Percentiles rank a stretch among this genome's conserved stretches.
These are phyloP conservation scores for Fonsecaea pedrosoi DNA, from an alignment of 2,329 filamentous ascomycete species.

Conservation along the genomic window DNA sequence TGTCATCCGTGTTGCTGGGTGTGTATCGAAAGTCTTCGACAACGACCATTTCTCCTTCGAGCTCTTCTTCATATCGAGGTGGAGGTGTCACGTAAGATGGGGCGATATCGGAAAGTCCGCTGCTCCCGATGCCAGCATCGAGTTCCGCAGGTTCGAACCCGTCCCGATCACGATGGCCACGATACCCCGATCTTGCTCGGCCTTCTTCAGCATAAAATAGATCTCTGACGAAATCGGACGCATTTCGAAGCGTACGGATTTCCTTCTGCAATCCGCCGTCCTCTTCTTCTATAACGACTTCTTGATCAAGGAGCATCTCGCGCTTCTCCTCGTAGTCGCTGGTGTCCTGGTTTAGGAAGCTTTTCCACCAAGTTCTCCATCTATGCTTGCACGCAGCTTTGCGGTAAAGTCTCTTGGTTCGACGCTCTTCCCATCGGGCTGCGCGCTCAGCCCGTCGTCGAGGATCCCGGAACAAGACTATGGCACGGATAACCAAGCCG, in stretches of 20 bases:
- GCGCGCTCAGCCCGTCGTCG: conserved; percentile 60
- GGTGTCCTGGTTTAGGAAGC: conserved; percentile 44
- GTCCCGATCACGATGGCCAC: conserved; percentile 14
- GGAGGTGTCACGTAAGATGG: conserved; percentile 43
- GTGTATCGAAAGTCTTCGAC: conserved; percentile 53
- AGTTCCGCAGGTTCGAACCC: conserved; percentile 24
- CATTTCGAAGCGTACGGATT: conserved; percentile 59
- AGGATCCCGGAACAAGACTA: conserved; percentile 57
- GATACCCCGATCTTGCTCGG: conserved; percentile 20
- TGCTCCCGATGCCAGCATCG: conserved; percentile 38
- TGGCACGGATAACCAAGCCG: conserved; percentile 51
- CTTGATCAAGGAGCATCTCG: conserved; percentile 55
- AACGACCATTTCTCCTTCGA: conserved; percentile 47
- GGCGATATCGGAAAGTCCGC: conserved; percentile 27
- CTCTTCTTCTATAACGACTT: conserved; percentile 53
- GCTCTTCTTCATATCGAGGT: conserved; percentile 52
- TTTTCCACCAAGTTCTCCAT: conserved; percentile 59
- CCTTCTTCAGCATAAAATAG: conserved; percentile 53
- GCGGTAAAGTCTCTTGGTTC: conserved; percentile 59
- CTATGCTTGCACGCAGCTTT: conserved; percentile 60
- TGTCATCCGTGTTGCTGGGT: conserved; percentile 41
- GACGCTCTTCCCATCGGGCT: conserved; percentile 61
- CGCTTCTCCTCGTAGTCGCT: conserved; percentile 61
- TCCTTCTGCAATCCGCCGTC: conserved; percentile 57
- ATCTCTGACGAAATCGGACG: conserved; percentile 60